Percentiles rank a stretch among this genome's conserved stretches.
Conservation (phyloP, 306 rosid species). For the Begonia masoniana region DNA sequence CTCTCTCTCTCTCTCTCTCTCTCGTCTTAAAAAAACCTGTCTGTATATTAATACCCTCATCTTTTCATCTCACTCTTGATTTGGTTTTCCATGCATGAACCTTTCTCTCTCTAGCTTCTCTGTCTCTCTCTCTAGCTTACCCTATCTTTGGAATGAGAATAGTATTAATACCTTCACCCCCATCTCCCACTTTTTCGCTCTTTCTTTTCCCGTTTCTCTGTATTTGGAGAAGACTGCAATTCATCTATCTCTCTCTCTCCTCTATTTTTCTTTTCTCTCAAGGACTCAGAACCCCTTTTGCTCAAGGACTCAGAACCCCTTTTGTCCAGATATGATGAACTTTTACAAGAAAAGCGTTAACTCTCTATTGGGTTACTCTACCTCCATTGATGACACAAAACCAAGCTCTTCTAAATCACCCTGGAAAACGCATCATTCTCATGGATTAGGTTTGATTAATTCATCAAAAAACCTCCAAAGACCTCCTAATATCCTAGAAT, state of each 20-base stretch:
- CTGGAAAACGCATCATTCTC: neutral
- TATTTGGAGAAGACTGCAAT: neutral
- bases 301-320: no score
- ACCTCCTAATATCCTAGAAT: conserved; percentile 20
- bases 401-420: neutral
- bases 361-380: conserved; percentile 17
- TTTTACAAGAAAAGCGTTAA: conserved; percentile 33
- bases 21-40: no score
- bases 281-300: no score
- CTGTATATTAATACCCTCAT: no score
- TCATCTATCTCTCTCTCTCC: neutral
- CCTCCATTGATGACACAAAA: neutral
- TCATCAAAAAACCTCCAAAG: neutral
- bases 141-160: conserved; percentile 28
- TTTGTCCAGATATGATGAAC: conserved; percentile 22
- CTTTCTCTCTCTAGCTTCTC: conserved; percentile 8
- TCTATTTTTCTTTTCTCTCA: neutral
- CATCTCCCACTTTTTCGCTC: neutral
- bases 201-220: neutral
- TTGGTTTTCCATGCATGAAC: no score
- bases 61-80: no score
- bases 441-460: conserved; percentile 22
- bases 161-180: conserved; percentile 26
- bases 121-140: conserved; percentile 6
- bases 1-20: conserved; percentile 16